A percentile compares a stretch with the other conserved stretches of the same genome.
Evolutionary conservation across 306 rosid species (phyloP).

Genomic region (Psophocarpus tetragonolobus): DNA sequence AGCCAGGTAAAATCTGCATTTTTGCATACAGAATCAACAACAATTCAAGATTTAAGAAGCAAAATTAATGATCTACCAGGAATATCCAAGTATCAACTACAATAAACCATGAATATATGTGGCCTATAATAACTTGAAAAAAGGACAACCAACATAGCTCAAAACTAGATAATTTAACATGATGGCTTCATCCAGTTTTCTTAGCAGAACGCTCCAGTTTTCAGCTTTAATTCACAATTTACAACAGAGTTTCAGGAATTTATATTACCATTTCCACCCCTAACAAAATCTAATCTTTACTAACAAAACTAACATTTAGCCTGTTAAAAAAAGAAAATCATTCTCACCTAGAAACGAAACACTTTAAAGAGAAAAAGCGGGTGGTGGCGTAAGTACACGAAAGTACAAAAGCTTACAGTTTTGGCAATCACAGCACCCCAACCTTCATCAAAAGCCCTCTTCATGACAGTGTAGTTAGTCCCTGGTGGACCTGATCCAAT

Average conservation of each 20-base stretch:
- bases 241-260: neutral
- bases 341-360: slow-evolving; percentile 6
- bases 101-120: slow-evolving; percentile 11
- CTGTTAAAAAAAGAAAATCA: slow-evolving; percentile 24
- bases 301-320: too few relatives aligned
- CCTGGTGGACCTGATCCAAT: slow-evolving; percentile 99
- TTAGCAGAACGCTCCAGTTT: neutral
- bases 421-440: slow-evolving; percentile 99
- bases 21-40: neutral
- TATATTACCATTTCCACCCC: neutral
- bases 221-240: neutral
- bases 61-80: slow-evolving; percentile 23
- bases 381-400: neutral
- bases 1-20: neutral
- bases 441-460: slow-evolving; percentile 97
- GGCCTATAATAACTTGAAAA: neutral
- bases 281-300: too few relatives aligned
- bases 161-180: neutral
- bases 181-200: neutral
- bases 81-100: slow-evolving; percentile 9
- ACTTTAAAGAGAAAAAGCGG: neutral
- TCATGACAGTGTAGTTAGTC: slow-evolving; percentile 98
- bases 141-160: slow-evolving; percentile 19
- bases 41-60: slow-evolving; percentile 8
- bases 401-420: slow-evolving; percentile 61